Base-by-base conservation (phyloP, 345 rosid species). In the Citrus medica region DNA sequence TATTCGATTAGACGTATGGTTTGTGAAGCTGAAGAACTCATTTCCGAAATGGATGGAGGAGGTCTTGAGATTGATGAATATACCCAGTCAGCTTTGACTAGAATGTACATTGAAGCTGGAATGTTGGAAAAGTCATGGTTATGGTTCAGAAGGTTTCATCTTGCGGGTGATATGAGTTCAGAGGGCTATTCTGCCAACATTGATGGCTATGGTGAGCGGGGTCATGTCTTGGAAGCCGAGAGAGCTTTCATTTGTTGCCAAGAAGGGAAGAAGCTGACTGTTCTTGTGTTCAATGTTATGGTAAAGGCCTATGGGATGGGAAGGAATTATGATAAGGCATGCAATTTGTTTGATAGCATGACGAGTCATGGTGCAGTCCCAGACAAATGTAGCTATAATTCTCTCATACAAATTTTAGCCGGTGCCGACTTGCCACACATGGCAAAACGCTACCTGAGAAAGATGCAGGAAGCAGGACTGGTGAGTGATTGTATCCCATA, bases 121-220 rank as follows among this genome's bases (percentile, higher is more conserved):
- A 85, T 92, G 97, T 88, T 88, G 17, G 88, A 90, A 84, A 89
- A 86, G 79, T 93, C 98, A 58, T 91, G 97, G 97, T 81, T 82
- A 56, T 94, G 95, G 97, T 93, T 96, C 84, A 78, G 76, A 78
- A 86, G 97, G 85, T 92, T 96, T 80, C 95, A 92, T 81, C 74
- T 82, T 79, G 64, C 80, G 3, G 91, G 98, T 40, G 84, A 77
- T 58, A 87, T 92, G 95, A 92, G 90, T 79, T 87, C 90, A 30
- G 93, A 89, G 76, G 88, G 97, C 69, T 96, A 90, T 79, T 90
- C 98, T 56, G 98, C 98, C 53, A 90, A 88, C 80, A 90, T 96
- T 9, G 94, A 91, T 82, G 97, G 95, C 1, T 94, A 87, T 81
- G 95, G 97, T 61, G 94, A 92, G 85, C 85, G 91, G 67, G 91